These are phyloP conservation scores for Penicillium frequentans DNA, from an alignment of 2,329 filamentous ascomycete species.

Conservation along the genomic window DNA sequence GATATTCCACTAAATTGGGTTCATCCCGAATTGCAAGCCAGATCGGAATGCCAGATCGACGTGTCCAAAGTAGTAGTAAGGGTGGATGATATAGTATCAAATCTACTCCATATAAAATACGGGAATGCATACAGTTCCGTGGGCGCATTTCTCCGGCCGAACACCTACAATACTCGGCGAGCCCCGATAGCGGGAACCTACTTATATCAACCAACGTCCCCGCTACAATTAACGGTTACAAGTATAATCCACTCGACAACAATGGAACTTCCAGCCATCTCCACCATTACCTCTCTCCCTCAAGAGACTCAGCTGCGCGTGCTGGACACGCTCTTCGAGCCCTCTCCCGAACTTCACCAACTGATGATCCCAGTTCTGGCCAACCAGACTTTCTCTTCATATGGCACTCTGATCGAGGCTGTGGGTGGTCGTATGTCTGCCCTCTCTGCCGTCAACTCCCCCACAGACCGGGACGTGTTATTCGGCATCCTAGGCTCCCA, in stretches of 20 bases:
- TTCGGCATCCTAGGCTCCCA: conserved; percentile 76
- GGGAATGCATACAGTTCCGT: not conserved
- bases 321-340: conserved; percentile 83
- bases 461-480: conserved; percentile 58
- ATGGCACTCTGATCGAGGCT: conserved; percentile 66
- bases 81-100: too few relatives aligned
- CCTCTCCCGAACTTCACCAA: conserved; percentile 70
- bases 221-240: not conserved
- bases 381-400: conserved; percentile 62
- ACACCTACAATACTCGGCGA: not conserved
- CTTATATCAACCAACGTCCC: not conserved
- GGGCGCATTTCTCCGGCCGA: conserved; percentile 4
- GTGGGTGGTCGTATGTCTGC: conserved; percentile 64
- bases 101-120: too few relatives aligned
- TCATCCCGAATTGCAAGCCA: not conserved
- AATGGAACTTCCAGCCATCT: conserved; percentile 57
- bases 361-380: conserved; percentile 69
- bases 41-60: not conserved
- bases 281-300: conserved; percentile 56
- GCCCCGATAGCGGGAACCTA: not conserved
- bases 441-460: conserved; percentile 54
- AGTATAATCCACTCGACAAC: conserved; percentile 13
- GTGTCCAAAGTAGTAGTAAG: not conserved
- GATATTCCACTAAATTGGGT: not conserved
- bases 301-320: conserved; percentile 53